Base-by-base conservation (phyloP, 495 filamentous ascomycete species). In the Penicillium bovifimosum region DNA sequence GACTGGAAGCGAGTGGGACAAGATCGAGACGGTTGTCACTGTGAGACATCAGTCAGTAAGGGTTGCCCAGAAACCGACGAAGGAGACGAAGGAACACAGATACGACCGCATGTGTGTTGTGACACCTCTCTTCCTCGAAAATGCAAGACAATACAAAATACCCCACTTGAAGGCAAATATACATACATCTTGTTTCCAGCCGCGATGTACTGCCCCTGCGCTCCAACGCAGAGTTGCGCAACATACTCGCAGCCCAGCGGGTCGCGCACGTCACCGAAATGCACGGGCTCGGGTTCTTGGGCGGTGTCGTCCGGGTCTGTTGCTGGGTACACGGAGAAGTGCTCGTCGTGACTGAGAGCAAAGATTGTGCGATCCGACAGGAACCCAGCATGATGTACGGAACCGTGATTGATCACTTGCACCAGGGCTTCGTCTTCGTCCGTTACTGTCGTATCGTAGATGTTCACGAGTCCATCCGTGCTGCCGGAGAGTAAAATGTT, bases 391-490 rank as follows among this genome's bases (percentile, higher is more conserved):
- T 85, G 88, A 66, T 95, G 89, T 32, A 98, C 82, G 2, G 90
- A 92, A 55, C 76, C 83, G 66, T 93, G 88, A 71, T 98, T 96
- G 68, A 95, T 84, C 10, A 93, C 86, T 63, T 91, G 87, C 32
- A 86, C 71, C 6, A 96, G 72, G 0, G 91, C 87, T 17, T 96
- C 90, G 62, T 96, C 90, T 62, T 95, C 90, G 60, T 91, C 89
- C 20, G 79, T 63, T 33, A 89, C 80, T 16, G 72, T 76, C 11
- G 80, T 85, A 64, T 96, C 83, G 70, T 87, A 95, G 41, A 96
- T 72, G 61, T 91, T 95, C 48, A 96, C 78, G 0, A 96, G 80
- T 11, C 88, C 88, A 73, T 98, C 93, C n/a, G 90, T 96, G 46
- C 87, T 91, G 53, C 90, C 90, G 28, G 89, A 91, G 16, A 96